Conservation (phyloP, 2,329 filamentous ascomycete species). For the Diplodia intermedia region DNA sequence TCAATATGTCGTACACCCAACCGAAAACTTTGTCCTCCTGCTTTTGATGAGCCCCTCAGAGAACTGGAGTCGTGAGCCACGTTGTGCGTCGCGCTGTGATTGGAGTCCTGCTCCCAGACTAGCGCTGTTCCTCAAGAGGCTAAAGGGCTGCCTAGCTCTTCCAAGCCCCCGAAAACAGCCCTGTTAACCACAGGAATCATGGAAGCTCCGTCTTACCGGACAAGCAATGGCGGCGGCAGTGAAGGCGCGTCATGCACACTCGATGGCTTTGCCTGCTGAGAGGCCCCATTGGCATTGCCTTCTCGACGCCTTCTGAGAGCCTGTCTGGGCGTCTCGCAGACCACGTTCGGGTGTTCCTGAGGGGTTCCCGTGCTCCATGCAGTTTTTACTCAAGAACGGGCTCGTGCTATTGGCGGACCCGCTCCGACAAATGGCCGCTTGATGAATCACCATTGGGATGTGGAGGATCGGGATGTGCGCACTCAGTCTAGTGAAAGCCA, state of each 20-base stretch:
- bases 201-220: background rate
- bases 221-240: background rate
- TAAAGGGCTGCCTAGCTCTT: background rate
- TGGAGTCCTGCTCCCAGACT: background rate
- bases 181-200: background rate
- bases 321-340: background rate
- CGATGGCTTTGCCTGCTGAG: background rate
- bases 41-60: background rate
- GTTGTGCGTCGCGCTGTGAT: background rate
- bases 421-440: background rate
- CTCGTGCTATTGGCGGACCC: background rate
- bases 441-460: slow-evolving; percentile 2
- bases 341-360: slow-evolving; percentile 4
- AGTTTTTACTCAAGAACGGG: background rate
- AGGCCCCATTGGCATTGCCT: background rate
- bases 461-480: background rate
- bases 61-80: background rate
- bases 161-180: background rate
- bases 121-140: background rate
- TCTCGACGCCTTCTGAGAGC: background rate
- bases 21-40: background rate
- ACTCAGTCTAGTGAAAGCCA: background rate
- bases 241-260: background rate
- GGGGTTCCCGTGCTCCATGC: slow-evolving; percentile 9
- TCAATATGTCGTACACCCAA: background rate